Base-by-base conservation (phyloP, 176 grass and related monocot species). In the Leersia perrieri region DNA sequence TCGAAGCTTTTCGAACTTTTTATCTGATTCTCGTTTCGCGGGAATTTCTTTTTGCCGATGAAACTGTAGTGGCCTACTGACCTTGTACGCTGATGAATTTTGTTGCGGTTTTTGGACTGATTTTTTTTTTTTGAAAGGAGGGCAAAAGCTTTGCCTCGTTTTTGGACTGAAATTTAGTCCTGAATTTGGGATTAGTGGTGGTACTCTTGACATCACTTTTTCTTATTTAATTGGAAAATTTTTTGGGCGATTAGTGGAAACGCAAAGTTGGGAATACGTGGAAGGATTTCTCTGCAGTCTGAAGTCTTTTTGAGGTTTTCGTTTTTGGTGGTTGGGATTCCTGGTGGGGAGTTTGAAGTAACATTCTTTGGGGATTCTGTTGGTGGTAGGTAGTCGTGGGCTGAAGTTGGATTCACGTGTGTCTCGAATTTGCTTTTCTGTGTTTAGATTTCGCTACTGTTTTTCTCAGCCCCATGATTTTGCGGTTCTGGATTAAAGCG, bases 371-470 rank as follows among this genome's bases (percentile, higher is more conserved):
- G 40, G 55, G 41, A 81, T 64, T 89, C 18, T 80, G 7, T 80
- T 75, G 3, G 40, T 65, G 87, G 70, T 89, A 70, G 87, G 82
- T 89, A 89, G 82, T 76, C 82, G 71, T 85, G 87, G 57, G 64
- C 82, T 85, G 20, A 70, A 85, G 77, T 89, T 31, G 71, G 71
- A 64, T 80, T 71, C 76, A 89, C 82, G 75, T 63, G 82, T 76
- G 39, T 20, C 49, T 55, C 20, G 47, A 53, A 75, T 74, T 73
- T 62, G 30, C 35, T 53, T 22, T 72, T 67, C 23, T 62, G 12
- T 28, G 11, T 68, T 76, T 76, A 11, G 53, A 36, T 60, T 74
- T 75, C 18, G 71, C 16, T 35, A 22, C 25, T 16, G 31, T 36
- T 84, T 74, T 83, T 73, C 28, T 80, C 76, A n/a, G 20, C 11